Evolutionary conservation across 768 basidiomycete genomes (phyloP).

Genomic region (Dioszegia crocea): DNA sequence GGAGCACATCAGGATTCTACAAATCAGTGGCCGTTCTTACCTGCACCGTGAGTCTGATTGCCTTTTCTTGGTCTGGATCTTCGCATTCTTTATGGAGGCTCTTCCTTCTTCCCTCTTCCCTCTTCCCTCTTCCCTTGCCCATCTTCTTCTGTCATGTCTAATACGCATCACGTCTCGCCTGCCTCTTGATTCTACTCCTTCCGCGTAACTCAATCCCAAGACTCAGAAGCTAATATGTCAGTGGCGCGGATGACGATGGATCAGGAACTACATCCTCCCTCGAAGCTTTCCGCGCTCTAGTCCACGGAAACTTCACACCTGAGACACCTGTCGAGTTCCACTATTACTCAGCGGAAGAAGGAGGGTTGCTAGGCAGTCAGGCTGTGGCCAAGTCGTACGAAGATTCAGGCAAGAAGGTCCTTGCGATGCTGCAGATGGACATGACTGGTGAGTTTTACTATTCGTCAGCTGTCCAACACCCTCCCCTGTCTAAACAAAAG

Average conservation of each 20-base stretch:
- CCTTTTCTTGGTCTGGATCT: no score
- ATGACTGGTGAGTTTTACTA: conserved; percentile 46
- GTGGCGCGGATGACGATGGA: conserved; percentile 53
- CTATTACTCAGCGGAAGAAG: conserved; percentile 52
- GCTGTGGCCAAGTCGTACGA: conserved; percentile 77
- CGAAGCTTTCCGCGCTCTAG: conserved; percentile 46
- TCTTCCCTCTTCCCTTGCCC: no score
- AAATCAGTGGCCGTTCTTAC: conserved; percentile 52
- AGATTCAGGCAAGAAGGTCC: conserved; percentile 60
- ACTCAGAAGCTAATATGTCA: not conserved
- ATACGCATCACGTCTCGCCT: no score
- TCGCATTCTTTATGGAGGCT: no score
- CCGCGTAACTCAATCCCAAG: not conserved
- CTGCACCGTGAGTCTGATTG: conserved; percentile 44
- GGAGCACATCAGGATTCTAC: conserved; percentile 52
- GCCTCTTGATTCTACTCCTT: no score
- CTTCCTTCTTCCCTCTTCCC: no score
- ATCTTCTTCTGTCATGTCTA: no score
- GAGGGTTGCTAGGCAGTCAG: conserved; percentile 65
- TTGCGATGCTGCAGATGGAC: conserved; percentile 77
- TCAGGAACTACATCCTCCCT: conserved; percentile 49
- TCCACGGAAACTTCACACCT: conserved; percentile 44
- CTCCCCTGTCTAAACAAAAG: not conserved
- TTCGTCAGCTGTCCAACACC: no score
- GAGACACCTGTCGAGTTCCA: conserved; percentile 50